phyloP scores from a whole-genome alignment of 2,329 filamentous ascomycete genomes.

The Chaetomiaceae sp. region DNA sequence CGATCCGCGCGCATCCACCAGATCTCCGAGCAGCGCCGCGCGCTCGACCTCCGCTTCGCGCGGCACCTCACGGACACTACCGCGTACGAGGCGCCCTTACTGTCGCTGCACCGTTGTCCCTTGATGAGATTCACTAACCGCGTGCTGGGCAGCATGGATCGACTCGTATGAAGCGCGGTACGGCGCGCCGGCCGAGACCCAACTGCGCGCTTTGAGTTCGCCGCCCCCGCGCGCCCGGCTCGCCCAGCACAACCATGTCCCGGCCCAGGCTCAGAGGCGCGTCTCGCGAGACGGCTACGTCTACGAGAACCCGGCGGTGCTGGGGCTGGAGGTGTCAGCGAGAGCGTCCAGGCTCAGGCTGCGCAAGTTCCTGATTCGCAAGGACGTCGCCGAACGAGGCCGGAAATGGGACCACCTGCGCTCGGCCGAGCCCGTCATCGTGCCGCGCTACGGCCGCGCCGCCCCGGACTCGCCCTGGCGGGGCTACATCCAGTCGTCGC shows the following conservation, averaged over 20 bases:
- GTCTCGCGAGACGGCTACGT: constrained; percentile 45
- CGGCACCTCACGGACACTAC: constrained; percentile 22
- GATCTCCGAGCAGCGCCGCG: constrained; percentile 14
- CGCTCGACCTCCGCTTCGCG: constrained; percentile 8
- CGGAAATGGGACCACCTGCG: constrained; percentile 56
- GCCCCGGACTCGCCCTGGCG: constrained; percentile 44
- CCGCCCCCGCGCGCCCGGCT: constrained; percentile 34
- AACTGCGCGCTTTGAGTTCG: constrained; percentile 34
- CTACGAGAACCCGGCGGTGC: constrained; percentile 34
- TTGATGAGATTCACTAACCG: too few species aligned
- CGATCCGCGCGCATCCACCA: constrained; percentile 10
- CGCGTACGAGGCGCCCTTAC: constrained; percentile 25
- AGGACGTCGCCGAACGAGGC: constrained; percentile 42
- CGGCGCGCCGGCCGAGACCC: constrained; percentile 34
- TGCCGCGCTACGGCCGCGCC: constrained; percentile 41
- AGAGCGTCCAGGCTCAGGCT: constrained; percentile 31
- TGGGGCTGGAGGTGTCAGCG: constrained; percentile 28
- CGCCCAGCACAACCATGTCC: constrained; percentile 38
- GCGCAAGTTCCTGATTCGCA: constrained; percentile 40
- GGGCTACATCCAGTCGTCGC: constrained; percentile 48
- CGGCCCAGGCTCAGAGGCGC: constrained; percentile 35
- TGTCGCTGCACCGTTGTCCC: too few species aligned
- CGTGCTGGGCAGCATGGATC: constrained; percentile 46
- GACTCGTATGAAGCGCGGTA: constrained; percentile 41
- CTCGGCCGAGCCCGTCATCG: constrained; percentile 53